Conservation (phyloP, 2,329 filamentous ascomycete genomes). For the Colletotrichum zoysiae region DNA sequence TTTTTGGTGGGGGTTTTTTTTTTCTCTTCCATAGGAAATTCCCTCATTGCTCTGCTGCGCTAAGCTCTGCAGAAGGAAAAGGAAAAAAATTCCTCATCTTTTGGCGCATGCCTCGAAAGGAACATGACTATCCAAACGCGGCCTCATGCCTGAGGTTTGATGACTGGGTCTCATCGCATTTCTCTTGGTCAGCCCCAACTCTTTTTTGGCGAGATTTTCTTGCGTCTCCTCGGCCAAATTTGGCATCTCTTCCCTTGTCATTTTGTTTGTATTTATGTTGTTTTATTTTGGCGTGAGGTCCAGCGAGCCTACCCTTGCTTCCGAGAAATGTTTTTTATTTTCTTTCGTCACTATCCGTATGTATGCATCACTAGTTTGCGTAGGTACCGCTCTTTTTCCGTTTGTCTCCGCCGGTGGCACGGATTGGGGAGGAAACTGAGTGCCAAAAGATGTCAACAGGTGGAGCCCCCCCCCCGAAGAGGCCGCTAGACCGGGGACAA, state of each 20-base stretch:
- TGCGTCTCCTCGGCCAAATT: not conserved
- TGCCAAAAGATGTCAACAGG: slow-evolving; percentile 33
- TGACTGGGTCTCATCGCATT: slow-evolving; percentile 3
- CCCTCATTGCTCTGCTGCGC: not conserved
- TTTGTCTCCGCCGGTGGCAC: slow-evolving; percentile 27
- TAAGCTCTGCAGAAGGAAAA: not conserved
- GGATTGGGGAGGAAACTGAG: slow-evolving; percentile 34
- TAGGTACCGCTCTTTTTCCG: slow-evolving; percentile 4
- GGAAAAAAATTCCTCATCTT: not conserved
- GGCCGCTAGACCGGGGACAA: slow-evolving; percentile 7
- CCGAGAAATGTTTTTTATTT: slow-evolving; percentile 44
- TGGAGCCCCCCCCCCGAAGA: slow-evolving; percentile 3
- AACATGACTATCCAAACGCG: not conserved
- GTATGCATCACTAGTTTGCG: too few relatives aligned
- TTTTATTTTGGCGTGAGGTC: slow-evolving; percentile 3
- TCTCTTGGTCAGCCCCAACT: not conserved
- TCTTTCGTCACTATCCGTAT: slow-evolving; percentile 42
- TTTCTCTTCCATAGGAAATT: not conserved
- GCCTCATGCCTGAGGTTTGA: slow-evolving; percentile 6
- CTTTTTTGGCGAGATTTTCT: not conserved
- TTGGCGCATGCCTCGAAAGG: not conserved
- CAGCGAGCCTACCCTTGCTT: slow-evolving; percentile 38
- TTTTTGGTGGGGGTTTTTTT: too few relatives aligned
- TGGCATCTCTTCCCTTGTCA: slow-evolving; percentile 1
- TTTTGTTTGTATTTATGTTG: not conserved